These are phyloP conservation scores for Pythium rishiriense DNA, from an alignment of 352 stramenopile species.

Conservation along the genomic window DNA sequence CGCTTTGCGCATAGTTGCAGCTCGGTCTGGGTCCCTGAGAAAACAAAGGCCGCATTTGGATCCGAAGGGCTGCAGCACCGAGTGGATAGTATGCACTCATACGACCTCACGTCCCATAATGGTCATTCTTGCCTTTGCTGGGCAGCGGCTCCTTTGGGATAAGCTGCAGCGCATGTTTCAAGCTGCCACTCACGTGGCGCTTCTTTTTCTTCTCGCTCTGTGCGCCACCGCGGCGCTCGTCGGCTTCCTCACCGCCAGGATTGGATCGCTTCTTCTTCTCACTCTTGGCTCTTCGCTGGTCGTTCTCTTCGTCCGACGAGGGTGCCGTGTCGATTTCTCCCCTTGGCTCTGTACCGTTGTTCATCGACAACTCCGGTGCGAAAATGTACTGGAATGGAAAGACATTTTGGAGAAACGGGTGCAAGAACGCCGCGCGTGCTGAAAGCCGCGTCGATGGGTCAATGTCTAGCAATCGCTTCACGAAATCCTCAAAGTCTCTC, in stretches of 20 bases:
- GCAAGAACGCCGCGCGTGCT: constrained; percentile 52
- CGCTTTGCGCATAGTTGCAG: too few species aligned
- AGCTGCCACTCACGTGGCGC: constrained; percentile 15
- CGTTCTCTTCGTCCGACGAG: constrained; percentile 9
- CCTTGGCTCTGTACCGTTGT: not conserved
- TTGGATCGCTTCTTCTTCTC: constrained; percentile 11
- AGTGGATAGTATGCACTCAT: too few species aligned
- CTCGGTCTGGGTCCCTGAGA: too few species aligned
- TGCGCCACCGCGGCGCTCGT: not conserved
- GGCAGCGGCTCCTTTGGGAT: constrained; percentile 15
- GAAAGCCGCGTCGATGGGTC: constrained; percentile 46
- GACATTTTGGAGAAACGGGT: constrained; percentile 68
- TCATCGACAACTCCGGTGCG: constrained; percentile 9
- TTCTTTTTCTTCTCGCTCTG: constrained; percentile 4
- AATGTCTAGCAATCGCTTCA: constrained; percentile 49
- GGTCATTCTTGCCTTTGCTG: constrained; percentile 8
- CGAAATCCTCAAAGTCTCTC: constrained; percentile 51
- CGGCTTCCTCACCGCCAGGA: not conserved
- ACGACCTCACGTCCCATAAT: too few species aligned
- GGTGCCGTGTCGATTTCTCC: constrained; percentile 9
- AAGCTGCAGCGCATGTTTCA: constrained; percentile 23
- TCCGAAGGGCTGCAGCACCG: too few species aligned
- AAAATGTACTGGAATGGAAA: constrained; percentile 74
- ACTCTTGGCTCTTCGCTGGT: not conserved
- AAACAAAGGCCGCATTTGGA: too few species aligned